Evolutionary conservation across 2,329 filamentous ascomycete genomes (phyloP), one percentile per base, ranked within the genome.

Genomic region (Colletotrichum coccodes): DNA sequence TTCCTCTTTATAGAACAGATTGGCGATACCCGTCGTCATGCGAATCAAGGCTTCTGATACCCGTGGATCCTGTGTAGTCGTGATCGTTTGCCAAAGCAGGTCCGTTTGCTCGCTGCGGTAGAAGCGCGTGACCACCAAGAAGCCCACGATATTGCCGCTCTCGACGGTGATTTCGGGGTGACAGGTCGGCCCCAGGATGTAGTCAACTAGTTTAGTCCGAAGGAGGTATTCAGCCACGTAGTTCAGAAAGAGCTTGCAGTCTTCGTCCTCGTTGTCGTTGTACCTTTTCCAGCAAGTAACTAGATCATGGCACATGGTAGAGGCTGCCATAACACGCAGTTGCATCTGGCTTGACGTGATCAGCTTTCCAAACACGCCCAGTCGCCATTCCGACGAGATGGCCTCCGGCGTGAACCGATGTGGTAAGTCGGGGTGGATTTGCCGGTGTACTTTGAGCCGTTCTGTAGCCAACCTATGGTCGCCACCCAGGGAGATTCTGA

Each of bases 321-420:
- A 87, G 57, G 95, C 90, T 23, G 94, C 94, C 76, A 89, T 87
- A 14, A 97, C 92, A 42, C 95, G 91, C 42, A 98, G 84, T 75
- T 97, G 94, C 94, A 98, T 97, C 75, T 95, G 93, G 40, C 93
- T 91, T 65, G 93, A 95, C 75, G 88, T 90, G 60, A 98, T 91
- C 72, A 95, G 90, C 72, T 89, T 91, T 73, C 89, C 89, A 59
- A 93, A 82, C 1, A 91, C 82, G 49, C 84, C 83, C 73, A 97
- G 90, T 58, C 89, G 91, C 91, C 93, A 97, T 63, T 90, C 86
- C 60, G 85, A 83, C 1, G 85, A 80, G 18, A 92, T 82, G 0
- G 90, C 82, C 9, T 87, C 85, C 1, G 82, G 75, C 1, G 82
- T 81, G 64, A 80, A 79, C 3, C 76, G 77, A 3, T 72, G 69